Conservation (phyloP, 2,329 filamentous ascomycete genomes). For the Pyricularia grisea region DNA sequence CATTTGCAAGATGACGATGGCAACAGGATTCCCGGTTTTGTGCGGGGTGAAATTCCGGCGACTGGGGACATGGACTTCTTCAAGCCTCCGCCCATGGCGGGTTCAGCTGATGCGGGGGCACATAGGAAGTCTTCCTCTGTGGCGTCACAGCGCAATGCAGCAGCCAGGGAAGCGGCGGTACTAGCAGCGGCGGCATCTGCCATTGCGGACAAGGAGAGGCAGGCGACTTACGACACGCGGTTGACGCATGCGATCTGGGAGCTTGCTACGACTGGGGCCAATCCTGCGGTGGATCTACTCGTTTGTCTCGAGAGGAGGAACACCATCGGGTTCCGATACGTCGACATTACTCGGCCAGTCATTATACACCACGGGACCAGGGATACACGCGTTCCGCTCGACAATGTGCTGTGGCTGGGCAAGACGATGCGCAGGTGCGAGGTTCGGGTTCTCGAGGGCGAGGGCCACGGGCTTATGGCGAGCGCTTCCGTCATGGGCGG, state of each 20-base stretch:
- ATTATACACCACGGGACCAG: constrained; percentile 90
- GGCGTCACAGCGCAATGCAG: constrained; percentile 5
- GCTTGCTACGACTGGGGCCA: constrained; percentile 79
- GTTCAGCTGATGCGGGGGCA: constrained; percentile 13
- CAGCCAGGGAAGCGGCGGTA: constrained; percentile 21
- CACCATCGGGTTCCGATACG: constrained; percentile 91
- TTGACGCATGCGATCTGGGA: constrained; percentile 94
- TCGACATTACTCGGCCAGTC: constrained; percentile 84
- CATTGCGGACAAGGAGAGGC: constrained; percentile 60
- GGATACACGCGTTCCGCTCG: constrained; percentile 85
- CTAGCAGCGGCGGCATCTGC: constrained; percentile 49
- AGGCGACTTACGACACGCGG: constrained; percentile 69
- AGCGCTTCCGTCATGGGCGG: constrained; percentile 87
- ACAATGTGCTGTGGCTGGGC: constrained; percentile 91
- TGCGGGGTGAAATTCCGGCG: constrained; percentile 17
- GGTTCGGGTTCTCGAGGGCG: constrained; percentile 79
- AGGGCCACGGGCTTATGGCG: constrained; percentile 94
- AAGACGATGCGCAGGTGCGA: constrained; percentile 91
- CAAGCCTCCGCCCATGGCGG: constrained; percentile 17
- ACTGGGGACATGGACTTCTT: constrained; percentile 42
- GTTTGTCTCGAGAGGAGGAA: constrained; percentile 88
- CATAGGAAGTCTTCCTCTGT: constrained; percentile 16
- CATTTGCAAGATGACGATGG: constrained; percentile 17
- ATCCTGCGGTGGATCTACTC: constrained; percentile 86
- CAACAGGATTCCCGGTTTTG: constrained; percentile 11